A percentile compares a stretch with the other conserved stretches of the same genome.
These are phyloP conservation scores for Prunus fruticosa DNA, from an alignment of 306 rosid species.

Conservation along the genomic window DNA sequence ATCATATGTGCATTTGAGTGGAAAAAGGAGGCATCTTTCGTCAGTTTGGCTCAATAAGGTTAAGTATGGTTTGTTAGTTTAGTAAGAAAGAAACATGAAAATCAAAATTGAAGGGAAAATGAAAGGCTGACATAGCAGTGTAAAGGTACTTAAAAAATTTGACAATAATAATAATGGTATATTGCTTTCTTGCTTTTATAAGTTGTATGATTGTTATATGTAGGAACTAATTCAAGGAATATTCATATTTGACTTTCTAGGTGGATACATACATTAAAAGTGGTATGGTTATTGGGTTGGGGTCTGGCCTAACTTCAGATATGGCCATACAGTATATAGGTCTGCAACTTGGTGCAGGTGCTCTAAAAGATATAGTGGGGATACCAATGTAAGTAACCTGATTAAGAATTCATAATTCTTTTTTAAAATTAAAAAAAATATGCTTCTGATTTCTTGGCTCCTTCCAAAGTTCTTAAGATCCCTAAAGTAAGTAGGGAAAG, in stretches of 20 bases:
- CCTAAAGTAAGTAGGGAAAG: neutral
- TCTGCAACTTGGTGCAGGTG: slow-evolving; percentile 69
- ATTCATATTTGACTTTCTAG: slow-evolving; percentile 42
- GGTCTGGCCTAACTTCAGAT: slow-evolving; percentile 76
- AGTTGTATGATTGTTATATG: neutral
- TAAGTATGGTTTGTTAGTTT: neutral
- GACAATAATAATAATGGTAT: neutral
- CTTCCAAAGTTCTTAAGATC: neutral
- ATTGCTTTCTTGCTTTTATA: neutral
- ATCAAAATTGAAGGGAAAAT: neutral
- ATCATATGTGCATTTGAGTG: neutral
- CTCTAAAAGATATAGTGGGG: slow-evolving; percentile 69
- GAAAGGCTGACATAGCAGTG: neutral
- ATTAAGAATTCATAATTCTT: neutral
- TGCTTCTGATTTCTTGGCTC: neutral
- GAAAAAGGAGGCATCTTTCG: neutral
- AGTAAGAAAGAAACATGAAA: neutral
- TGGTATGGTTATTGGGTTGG: slow-evolving; percentile 87
- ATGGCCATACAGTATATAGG: slow-evolving; percentile 89
- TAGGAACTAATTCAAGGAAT: slow-evolving; percentile 2
- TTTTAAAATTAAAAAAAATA: neutral
- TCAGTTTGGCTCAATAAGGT: neutral
- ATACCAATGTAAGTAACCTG: slow-evolving; percentile 70
- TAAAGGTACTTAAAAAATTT: neutral
- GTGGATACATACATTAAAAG: slow-evolving; percentile 70